Evolutionary conservation across 495 filamentous ascomycete genomes (phyloP), one percentile per base, ranked within the genome.

Genomic region (Penicillium diatomitis): DNA sequence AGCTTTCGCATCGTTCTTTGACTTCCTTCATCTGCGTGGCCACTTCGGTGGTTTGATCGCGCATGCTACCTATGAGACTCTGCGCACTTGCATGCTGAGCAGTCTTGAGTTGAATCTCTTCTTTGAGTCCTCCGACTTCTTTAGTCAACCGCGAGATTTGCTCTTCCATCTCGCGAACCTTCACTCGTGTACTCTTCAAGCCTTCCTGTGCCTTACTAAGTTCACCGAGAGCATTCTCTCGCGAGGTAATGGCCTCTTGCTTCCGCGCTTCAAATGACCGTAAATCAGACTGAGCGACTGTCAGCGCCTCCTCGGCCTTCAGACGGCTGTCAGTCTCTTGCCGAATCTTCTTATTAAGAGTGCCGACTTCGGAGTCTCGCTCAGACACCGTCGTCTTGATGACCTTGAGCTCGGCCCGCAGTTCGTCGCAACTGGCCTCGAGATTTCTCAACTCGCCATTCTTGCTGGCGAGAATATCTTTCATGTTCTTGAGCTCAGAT

Each of bases 21-120:
- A 86, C 84, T 63, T 98, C 92, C 69, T 90, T 91, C 76, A 95
- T 85, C 66, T 95, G 94, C 68, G 86, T 85, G n/a, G 82, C 81
- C 55, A 97, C 72, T 66, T 98, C 92, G 3, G 83, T 73, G 2
- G 83, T 84, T 65, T 98, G 89, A 57, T 96, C 88, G 47, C 89
- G 87, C 89, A 96, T 90, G 57, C 86, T 94, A 49, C 81, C 81
- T 66, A 96, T 84, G 39, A 95, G 62, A 50, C 80, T 85, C 65
- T 97, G 89, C 0, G 88, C 88, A 56, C 79, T 91, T 31, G 79
- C 79, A 56, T 91, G 85, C 64, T 96, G 90, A n/a, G 83, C 84
- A 0, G 80, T 80, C 71, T 88, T 95, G 32, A 95, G 70, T 55
- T 88, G 81, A 11, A 86, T 77, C 46, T 97, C 91, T 41, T 96